Base-by-base conservation (phyloP, 2,329 filamentous ascomycete genomes). In the Fusarium concolor region DNA sequence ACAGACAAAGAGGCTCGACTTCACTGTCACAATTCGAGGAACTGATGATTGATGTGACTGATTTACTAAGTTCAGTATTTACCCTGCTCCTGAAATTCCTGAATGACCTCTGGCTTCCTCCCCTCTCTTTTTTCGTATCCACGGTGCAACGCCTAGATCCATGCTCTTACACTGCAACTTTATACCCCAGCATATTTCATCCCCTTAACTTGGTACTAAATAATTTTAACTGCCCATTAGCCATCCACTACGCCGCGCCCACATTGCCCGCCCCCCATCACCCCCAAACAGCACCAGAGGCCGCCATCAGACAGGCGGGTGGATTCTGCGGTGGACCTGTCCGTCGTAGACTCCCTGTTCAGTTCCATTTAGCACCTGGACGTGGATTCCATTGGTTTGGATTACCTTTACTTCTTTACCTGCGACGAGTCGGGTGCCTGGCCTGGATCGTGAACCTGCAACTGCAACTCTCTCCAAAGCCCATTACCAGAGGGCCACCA, bases 381-480 rank as follows among this genome's bases (percentile, higher is more conserved):
- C 65, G 58, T 55, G 59, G 45, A 65, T 57, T 55, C 45, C 50
- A 60, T 58, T 59, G 56, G 50, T 41, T 56, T 68, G 64, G 59
- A 54, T 69, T 42, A 26, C 56, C 49, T 65, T 62, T 61, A 46
- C 55, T 51, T 71, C 71, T 73, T 57, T 63, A 64, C 58, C 55
- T 55, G 66, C 51, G 58, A 68, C 55, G 44, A 68, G 65, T 68
- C 39, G 39, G 56, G 65, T 68, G 58, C 67, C 65, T 70, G 68
- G 55, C 59, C 46, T 67, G 59, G 68, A 73, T 73, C 68, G 71
- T 73, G 71, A 73, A 73, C 71, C 71, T 73, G 58, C 67, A 73
- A 73, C 71, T 71, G 64, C 67, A 73, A 72, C 71, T 72, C 68
- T 54, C 47, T 70, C 60, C 47, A 55, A 65, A 69, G 43, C 66